Base-by-base conservation (phyloP, 1,284 basidiomycete genomes). In the Hypsizygus ulmarius region DNA sequence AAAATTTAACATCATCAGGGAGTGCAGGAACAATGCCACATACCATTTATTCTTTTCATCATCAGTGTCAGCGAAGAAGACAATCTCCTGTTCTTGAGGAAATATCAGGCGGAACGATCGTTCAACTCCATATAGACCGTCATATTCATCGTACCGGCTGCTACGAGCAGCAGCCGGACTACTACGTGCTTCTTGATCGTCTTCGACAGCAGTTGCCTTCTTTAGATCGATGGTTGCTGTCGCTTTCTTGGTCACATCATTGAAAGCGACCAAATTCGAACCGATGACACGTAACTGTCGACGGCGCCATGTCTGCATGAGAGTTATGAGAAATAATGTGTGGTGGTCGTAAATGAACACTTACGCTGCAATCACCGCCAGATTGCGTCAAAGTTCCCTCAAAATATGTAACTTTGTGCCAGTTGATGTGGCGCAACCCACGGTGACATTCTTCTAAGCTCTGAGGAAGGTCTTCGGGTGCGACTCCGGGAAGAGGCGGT, bases 351-450 rank as follows among this genome's bases (percentile, higher is more conserved):
- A 14, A 11, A 14, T 28, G 29, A 18, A 16, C 16, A 52, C 87
- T 65, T 66, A 95, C 93, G 50, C 71, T 78, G 63, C 94, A 97
- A 67, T 97, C 96, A n/a, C 94, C 96, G 3, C 96, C 96, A 52
- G 81, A 82, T 71, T 99, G 96, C 10, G 96, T 99, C 59, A 99
- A 68, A 0, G 84, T 86, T n/a, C 95, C 93, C 65, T 95, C 87
- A 67, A 89, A 90, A 64, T 95, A 93, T 39, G 89, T 89, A 49
- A 87, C 79, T 68, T 93, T 91, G 64, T 96, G 93, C 93, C 93
- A 97, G 35, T 84, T 82, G 49, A 93, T 84, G 60, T 93, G 84
- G 49, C 90, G 74, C 59, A 99, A 73, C 0, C 95, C 94, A n/a
- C 88, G 79, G 59, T 88, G 79, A 59, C 92, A 94, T 62, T 97